Evolutionary conservation across 2,329 filamentous ascomycete species (phyloP).

Genomic region (Venturia nashicola): DNA sequence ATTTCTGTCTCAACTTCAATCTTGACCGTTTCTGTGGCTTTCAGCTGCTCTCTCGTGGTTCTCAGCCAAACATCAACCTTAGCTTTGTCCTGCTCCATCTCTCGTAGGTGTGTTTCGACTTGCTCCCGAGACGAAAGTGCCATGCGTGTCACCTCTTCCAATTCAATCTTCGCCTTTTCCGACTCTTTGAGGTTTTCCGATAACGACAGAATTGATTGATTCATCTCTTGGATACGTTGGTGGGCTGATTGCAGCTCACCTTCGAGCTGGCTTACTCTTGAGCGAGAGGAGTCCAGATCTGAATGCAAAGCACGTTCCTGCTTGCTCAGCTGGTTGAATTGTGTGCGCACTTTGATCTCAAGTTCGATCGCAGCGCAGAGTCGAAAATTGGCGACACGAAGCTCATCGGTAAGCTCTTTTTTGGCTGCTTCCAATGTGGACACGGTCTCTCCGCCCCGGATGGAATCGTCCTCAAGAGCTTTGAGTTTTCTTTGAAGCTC

Average conservation of each 20-base stretch:
- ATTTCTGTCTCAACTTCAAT: neutral
- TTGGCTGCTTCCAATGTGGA: neutral
- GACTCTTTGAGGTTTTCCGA: neutral
- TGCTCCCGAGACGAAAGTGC: neutral
- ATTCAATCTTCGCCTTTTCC: neutral
- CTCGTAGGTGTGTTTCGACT: neutral
- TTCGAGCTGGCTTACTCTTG: neutral
- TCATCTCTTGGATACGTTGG: neutral
- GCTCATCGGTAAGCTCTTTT: neutral
- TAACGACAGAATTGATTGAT: neutral
- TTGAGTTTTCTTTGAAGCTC: neutral
- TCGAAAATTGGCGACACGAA: neutral
- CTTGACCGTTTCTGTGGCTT: neutral
- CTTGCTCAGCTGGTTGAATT: neutral
- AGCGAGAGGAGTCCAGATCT: neutral
- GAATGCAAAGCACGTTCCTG: neutral
- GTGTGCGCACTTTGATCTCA: neutral
- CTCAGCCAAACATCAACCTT: neutral
- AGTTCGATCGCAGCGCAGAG: conserved; percentile 1
- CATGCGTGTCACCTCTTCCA: neutral
- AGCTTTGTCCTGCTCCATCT: neutral
- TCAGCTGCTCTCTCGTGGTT: neutral
- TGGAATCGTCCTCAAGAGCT: neutral
- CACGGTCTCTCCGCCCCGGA: neutral
- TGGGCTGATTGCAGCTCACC: neutral